phyloP scores from a whole-genome alignment of 2,329 filamentous ascomycete genomes.

The Pseudovirgaria hyperparasitica region DNA sequence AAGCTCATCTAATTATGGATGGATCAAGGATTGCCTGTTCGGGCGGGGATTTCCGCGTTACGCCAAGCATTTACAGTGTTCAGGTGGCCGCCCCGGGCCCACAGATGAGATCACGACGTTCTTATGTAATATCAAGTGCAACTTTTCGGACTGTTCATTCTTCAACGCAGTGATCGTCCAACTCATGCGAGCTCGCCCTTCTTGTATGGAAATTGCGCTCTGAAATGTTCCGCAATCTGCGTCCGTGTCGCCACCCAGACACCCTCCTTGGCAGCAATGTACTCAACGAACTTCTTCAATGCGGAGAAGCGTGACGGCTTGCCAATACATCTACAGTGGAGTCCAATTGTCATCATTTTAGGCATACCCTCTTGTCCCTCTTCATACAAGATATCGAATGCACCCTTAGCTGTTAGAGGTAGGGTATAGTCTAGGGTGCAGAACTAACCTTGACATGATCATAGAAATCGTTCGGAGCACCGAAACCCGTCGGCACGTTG shows the following conservation, averaged over 20 bases:
- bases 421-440: no score
- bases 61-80: no score
- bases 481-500: conserved; percentile 32
- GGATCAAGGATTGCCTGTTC: no score
- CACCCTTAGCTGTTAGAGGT: no score
- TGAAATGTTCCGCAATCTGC: conserved; percentile 39
- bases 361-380: conserved; percentile 36
- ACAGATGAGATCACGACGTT: no score
- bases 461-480: conserved; percentile 32
- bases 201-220: conserved; percentile 35
- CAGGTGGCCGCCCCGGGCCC: no score
- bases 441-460: conserved; percentile 36
- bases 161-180: no score
- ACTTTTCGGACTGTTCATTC: no score
- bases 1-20: no score
- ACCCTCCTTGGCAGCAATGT: conserved; percentile 37
- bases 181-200: conserved; percentile 25
- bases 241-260: conserved; percentile 43
- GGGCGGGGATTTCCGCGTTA: no score
- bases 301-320: conserved; percentile 40
- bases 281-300: conserved; percentile 40
- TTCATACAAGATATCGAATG: conserved; percentile 42
- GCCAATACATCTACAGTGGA: conserved; percentile 42
- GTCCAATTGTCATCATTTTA: conserved; percentile 46
- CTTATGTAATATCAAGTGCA: no score